These are phyloP conservation scores for Leccinum fuscescens DNA, from an alignment of 1,284 basidiomycete genomes.

Conservation along the genomic window DNA sequence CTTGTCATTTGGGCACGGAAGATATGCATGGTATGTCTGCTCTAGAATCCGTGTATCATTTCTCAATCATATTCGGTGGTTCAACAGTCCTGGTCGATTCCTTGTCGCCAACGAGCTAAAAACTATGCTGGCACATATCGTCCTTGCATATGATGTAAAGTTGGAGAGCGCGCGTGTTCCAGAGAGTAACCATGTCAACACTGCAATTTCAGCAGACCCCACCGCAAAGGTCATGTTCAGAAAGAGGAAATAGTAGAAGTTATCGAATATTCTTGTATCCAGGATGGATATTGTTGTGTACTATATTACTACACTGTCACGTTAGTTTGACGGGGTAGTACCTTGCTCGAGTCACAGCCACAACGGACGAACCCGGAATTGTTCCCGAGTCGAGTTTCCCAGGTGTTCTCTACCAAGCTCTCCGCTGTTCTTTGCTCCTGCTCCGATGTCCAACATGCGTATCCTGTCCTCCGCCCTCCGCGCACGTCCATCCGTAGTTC, in stretches of 20 bases:
- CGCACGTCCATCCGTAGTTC: slow-evolving; percentile 41
- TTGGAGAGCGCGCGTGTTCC: slow-evolving; percentile 27
- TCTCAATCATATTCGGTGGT: not conserved
- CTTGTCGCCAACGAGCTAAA: slow-evolving; percentile 32
- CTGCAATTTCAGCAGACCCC: not conserved
- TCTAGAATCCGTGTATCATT: not conserved
- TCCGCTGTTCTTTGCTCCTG: not conserved
- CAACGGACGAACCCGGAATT: slow-evolving; percentile 19
- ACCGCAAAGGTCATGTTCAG: slow-evolving; percentile 10
- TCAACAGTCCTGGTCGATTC: slow-evolving; percentile 33
- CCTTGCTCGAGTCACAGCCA: slow-evolving; percentile 5
- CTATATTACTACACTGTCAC: too few relatives aligned
- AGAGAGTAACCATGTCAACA: slow-evolving; percentile 3
- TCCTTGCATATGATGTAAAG: slow-evolving; percentile 31
- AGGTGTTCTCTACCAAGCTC: not conserved
- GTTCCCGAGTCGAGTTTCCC: slow-evolving; percentile 9
- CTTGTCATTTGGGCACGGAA: slow-evolving; percentile 21
- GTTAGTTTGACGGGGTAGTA: too few relatives aligned
- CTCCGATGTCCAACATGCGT: slow-evolving; percentile 35
- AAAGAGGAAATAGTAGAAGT: not conserved
- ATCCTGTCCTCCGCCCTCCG: slow-evolving; percentile 60
- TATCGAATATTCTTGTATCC: not conserved
- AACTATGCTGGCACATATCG: slow-evolving; percentile 28
- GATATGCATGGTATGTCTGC: slow-evolving; percentile 17
- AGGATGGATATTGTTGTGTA: too few relatives aligned